Percentiles rank a stretch among this genome's conserved stretches.
These are phyloP conservation scores for Atalantia buxifolia DNA, from an alignment of 345 rosid species.

Conservation along the genomic window DNA sequence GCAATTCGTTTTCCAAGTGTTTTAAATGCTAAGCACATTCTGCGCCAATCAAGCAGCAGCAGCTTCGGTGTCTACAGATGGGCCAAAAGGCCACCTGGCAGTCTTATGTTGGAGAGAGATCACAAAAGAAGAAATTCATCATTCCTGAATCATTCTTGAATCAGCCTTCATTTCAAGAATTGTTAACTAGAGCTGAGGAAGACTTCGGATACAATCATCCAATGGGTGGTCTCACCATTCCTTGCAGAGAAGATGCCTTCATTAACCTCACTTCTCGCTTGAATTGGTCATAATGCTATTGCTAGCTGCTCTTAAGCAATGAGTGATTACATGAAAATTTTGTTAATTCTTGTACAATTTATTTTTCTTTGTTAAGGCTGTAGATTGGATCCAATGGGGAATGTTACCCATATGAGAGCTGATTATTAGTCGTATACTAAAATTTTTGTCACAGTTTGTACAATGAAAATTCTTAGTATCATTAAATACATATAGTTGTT, in stretches of 20 bases:
- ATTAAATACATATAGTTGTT: not conserved
- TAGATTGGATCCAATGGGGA: not conserved
- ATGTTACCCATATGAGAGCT: not conserved
- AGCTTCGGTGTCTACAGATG: not conserved
- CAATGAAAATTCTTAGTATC: too few species aligned
- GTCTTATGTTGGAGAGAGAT: conserved; percentile 37
- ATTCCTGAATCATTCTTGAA: conserved; percentile 34
- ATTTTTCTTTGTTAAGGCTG: not conserved
- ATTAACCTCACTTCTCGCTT: conserved; percentile 30
- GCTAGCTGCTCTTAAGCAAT: too few species aligned
- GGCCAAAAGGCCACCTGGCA: conserved; percentile 37
- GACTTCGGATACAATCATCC: conserved; percentile 48
- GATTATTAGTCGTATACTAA: too few species aligned
- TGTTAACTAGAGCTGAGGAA: conserved; percentile 24
- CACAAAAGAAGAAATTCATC: conserved; percentile 27
- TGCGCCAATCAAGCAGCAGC: too few species aligned
- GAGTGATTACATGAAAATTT: not conserved
- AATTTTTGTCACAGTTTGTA: too few species aligned
- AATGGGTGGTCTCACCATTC: conserved; percentile 20
- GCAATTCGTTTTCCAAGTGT: too few species aligned
- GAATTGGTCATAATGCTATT: not conserved
- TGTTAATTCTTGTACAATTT: not conserved
- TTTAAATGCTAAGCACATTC: too few species aligned
- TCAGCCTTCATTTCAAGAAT: conserved; percentile 31
- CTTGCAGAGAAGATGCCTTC: conserved; percentile 3